Base-by-base conservation (phyloP, 129 eudicot genomes). In the Centrapalus pauciflorus region DNA sequence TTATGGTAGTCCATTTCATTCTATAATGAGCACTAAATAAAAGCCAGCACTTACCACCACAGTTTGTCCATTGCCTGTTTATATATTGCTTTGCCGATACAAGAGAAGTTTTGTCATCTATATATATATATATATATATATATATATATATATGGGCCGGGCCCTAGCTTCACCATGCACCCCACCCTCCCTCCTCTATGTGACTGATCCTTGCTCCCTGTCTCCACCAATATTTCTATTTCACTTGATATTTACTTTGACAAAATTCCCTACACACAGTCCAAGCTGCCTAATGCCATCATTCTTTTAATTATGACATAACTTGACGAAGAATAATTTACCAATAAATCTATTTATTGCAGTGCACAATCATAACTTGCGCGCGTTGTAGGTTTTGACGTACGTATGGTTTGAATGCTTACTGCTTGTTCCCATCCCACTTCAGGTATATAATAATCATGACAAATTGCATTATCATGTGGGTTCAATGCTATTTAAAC, bases 21-120 rank as follows among this genome's bases (percentile, higher is more conserved):
- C 46, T 81, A 84, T 79, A 79, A 82, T 90, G 84, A 90, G 79
- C 95, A 88, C 86, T 83, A 75, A 81, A 61, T 71, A 75, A 65
- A 74, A 65, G 79, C 86, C 76, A 79, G 86, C 88, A 55, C 79
- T 80, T 74, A 76, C 95, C 97, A 90, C 97, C 90, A 81, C 75
- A 79, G 55, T 64, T 81, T 90, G 97, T 86, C 91, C 66, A 58
- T 76, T 81, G 76, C 82, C 58, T 80, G 66, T 78, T 51, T 76
- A 54, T 34, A 34, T 45, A 63, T 51, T 78, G 76, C 78, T 64
- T 72, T 74, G 74, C 71, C 64, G 23, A 71, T 57, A 60, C 73
- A 61, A 35, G 56, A 72, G 76, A 74, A 45, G 77, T 69, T 61
- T 69, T 67, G 71, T 17, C 72, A 73, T n/a, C n/a, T n/a, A n/a